A percentile compares a stretch with the other conserved stretches of the same genome.
phyloP scores from a whole-genome alignment of 805 yeast species.

The Metschnikowia hibisci region DNA sequence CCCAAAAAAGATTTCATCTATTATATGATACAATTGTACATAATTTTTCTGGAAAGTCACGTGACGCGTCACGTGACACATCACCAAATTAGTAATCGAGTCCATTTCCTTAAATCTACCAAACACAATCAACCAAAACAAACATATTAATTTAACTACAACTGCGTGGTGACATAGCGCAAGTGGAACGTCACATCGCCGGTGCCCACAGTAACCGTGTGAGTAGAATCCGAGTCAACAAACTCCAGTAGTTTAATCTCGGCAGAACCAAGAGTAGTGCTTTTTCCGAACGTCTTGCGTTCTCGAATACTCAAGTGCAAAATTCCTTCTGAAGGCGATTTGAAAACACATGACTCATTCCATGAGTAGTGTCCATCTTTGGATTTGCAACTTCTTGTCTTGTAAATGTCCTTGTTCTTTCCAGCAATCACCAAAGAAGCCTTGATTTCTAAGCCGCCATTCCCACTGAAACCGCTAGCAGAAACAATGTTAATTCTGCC shows the following conservation, averaged over 20 bases:
- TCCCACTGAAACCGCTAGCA: conserved; percentile 38
- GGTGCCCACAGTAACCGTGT: conserved; percentile 31
- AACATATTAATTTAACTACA: conserved; percentile 1
- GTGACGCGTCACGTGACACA: no score
- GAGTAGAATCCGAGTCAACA: conserved; percentile 42
- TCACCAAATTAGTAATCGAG: no score
- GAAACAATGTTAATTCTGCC: conserved; percentile 54
- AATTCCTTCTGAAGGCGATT: conserved; percentile 57
- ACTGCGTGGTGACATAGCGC: conserved; percentile 21
- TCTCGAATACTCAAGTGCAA: conserved; percentile 59
- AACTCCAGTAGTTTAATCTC: conserved; percentile 49
- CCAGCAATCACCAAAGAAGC: conserved; percentile 45
- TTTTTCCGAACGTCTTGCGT: conserved; percentile 72
- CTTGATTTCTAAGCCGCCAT: conserved; percentile 48
- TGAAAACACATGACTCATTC: conserved; percentile 66
- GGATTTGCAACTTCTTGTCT: conserved; percentile 55
- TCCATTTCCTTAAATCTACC: no score
- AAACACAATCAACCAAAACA: not conserved
- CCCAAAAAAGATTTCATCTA: no score
- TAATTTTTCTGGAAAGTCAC: no score
- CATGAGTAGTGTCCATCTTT: conserved; percentile 46
- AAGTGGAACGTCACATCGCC: conserved; percentile 43
- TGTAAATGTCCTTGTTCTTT: conserved; percentile 55
- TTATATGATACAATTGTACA: no score
- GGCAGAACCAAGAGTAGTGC: conserved; percentile 58